Conservation (phyloP, 2,329 filamentous ascomycete species). For the Fusarium annulatum region DNA sequence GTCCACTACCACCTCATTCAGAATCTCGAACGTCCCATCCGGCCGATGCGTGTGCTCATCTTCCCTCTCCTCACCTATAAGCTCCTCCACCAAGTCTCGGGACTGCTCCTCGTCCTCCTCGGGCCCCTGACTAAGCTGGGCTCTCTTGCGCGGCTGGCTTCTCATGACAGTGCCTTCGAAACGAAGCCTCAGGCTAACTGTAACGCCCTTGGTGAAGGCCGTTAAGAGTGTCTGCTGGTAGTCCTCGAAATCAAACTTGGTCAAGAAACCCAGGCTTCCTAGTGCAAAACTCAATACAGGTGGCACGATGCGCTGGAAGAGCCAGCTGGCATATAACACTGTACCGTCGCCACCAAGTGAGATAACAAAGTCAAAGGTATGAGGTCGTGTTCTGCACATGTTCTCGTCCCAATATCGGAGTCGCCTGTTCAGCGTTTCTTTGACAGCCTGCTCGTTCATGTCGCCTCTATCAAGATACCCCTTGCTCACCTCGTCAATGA, state of each 20-base stretch:
- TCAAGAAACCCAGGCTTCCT: constrained; percentile 93
- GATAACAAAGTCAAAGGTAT: constrained; percentile 93
- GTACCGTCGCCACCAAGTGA: constrained; percentile 97
- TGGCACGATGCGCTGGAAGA: constrained; percentile 95
- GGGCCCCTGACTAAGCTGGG: constrained; percentile 36
- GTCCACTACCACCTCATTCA: constrained; percentile 98
- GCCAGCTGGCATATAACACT: constrained; percentile 93
- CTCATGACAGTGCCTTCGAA: constrained; percentile 97
- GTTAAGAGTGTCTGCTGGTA: constrained; percentile 75
- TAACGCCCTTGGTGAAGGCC: constrained; percentile 85
- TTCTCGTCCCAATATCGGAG: constrained; percentile 86
- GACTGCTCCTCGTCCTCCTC: constrained; percentile 53
- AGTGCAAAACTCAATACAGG: constrained; percentile 92
- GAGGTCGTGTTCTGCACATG: constrained; percentile 80
- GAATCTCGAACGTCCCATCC: constrained; percentile 85
- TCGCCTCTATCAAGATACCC: constrained; percentile 54
- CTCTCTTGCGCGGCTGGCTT: constrained; percentile 63
- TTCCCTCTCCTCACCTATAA: constrained; percentile 87
- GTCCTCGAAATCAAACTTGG: constrained; percentile 91
- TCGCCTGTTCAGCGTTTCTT: constrained; percentile 58
- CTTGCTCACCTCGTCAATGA: constrained; percentile 70
- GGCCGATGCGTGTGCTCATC: constrained; percentile 87
- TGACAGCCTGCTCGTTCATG: constrained; percentile 49
- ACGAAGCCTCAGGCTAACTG: constrained; percentile 84
- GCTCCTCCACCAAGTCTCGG: constrained; percentile 85